phyloP scores from a whole-genome alignment of 179 eudicot species.

The Corrigiola litoralis region DNA sequence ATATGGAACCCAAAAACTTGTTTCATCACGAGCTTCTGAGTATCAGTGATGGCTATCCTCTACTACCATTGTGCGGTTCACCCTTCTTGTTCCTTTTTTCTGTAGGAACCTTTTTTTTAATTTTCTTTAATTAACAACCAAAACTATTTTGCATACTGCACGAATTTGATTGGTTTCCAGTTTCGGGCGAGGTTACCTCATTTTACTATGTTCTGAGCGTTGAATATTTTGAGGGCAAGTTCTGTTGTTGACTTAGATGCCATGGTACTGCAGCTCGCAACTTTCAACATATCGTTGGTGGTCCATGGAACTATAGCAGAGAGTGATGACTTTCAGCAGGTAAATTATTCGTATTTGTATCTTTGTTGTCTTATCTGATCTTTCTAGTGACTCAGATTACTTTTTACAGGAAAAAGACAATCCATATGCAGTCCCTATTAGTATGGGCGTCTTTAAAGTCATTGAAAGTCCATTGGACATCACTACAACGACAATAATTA shows the following conservation, averaged over 20 bases:
- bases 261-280: conserved; percentile 60
- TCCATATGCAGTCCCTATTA: conserved; percentile 78
- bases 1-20: no score
- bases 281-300: conserved; percentile 88
- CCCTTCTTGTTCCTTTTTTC: no score
- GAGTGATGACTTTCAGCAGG: conserved; percentile 73
- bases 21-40: no score
- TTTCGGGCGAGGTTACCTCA: background rate
- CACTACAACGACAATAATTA: conserved; percentile 86
- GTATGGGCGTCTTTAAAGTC: conserved; percentile 67
- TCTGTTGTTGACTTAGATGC: conserved; percentile 2
- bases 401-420: conserved; percentile 58
- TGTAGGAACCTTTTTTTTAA: no score
- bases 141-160: background rate
- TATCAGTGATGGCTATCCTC: no score
- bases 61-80: no score
- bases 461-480: conserved; percentile 91
- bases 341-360: conserved; percentile 8
- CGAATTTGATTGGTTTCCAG: background rate
- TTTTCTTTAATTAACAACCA: no score
- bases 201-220: background rate
- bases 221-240: background rate
- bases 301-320: conserved; percentile 92
- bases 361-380: background rate
- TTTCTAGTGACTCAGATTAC: conserved; percentile 13